Conservation (phyloP, 257 asterid species). For the Nemophila menziesii region DNA sequence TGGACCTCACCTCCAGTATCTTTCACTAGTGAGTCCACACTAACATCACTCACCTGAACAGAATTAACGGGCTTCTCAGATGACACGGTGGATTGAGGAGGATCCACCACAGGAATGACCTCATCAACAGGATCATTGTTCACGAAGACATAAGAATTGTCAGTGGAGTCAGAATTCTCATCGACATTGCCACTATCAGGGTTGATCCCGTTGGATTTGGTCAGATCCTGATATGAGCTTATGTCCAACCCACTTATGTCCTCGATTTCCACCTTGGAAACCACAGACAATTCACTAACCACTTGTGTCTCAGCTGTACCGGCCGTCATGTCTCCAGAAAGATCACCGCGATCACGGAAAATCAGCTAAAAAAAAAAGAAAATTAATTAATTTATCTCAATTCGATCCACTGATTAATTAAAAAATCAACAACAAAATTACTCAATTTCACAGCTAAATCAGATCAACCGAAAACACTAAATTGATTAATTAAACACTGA, state of each 20-base stretch:
- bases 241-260: conserved; percentile 23
- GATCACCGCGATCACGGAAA: not conserved
- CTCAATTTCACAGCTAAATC: not conserved
- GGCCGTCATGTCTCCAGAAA: not conserved
- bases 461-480: not conserved
- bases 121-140: conserved; percentile 6
- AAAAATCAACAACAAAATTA: not conserved
- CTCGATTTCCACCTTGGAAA: conserved; percentile 12
- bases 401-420: not conserved
- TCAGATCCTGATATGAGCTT: conserved; percentile 28
- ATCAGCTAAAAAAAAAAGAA: not conserved
- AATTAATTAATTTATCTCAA: not conserved
- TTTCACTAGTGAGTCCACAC: not conserved
- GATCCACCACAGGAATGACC: conserved; percentile 1
- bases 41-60: conserved; percentile 4
- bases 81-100: not conserved
- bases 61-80: not conserved
- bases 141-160: conserved; percentile 41
- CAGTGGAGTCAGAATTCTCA: conserved; percentile 1
- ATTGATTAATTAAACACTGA: not conserved
- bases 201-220: conserved; percentile 23
- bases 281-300: conserved; percentile 18
- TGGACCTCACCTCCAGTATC: conserved; percentile 13
- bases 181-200: not conserved
- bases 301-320: conserved; percentile 30